Conservation (phyloP, 441 rosid species). For the Hypseocharis bilobata region DNA sequence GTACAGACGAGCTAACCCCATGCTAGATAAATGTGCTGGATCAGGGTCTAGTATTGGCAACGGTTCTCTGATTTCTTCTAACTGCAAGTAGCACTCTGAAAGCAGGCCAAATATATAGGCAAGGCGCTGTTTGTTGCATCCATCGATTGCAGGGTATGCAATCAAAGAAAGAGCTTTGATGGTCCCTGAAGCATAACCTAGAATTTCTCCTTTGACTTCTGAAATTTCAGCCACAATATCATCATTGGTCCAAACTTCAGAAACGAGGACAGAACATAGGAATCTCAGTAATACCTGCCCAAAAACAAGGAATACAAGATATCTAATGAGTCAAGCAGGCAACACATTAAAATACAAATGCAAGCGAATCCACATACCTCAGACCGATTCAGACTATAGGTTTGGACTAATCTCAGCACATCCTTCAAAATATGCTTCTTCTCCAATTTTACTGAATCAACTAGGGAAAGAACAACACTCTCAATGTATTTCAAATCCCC, state of each 20-base stretch:
- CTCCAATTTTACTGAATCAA: constrained; percentile 62
- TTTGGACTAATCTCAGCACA: constrained; percentile 52
- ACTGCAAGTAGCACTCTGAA: constrained; percentile 57
- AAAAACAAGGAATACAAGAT: constrained; percentile 10
- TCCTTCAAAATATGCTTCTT: constrained; percentile 69
- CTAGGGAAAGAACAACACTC: constrained; percentile 46
- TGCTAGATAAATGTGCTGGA: constrained; percentile 28
- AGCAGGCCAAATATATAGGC: constrained; percentile 66
- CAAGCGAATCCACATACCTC: constrained; percentile 44
- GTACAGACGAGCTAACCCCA: constrained; percentile 44
- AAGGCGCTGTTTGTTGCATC: constrained; percentile 74
- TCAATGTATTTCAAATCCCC: constrained; percentile 61
- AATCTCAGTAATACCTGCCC: constrained; percentile 58
- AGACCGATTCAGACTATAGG: constrained; percentile 49
- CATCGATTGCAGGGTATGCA: constrained; percentile 79
- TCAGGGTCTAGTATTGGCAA: constrained; percentile 24
- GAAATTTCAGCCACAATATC: constrained; percentile 65
- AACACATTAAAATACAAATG: background rate
- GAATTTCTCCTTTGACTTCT: constrained; percentile 55
- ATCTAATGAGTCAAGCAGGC: constrained; percentile 5
- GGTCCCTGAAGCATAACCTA: constrained; percentile 52
- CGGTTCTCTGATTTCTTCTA: constrained; percentile 46
- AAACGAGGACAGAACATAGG: constrained; percentile 58
- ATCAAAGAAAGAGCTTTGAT: constrained; percentile 45
- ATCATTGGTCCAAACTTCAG: constrained; percentile 72